Conservation (phyloP, 2,329 filamentous ascomycete genomes). For the Cordyceps tenuipes region DNA sequence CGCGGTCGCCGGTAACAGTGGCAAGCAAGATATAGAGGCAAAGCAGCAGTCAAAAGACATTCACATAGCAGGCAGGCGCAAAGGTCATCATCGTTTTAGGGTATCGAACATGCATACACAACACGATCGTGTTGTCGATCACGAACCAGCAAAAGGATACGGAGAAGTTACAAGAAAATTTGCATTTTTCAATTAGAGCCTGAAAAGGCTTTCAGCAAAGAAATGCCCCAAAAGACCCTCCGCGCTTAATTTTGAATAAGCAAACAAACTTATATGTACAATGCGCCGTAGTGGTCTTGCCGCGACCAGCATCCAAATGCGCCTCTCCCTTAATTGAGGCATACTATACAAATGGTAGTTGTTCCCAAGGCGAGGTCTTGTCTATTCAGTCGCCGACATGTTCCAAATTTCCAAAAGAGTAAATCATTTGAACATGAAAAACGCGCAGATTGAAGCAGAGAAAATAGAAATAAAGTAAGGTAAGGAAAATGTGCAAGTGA, state of each 20-base stretch:
- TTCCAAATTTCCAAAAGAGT: constrained; percentile 11
- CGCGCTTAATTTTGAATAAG: constrained; percentile 1
- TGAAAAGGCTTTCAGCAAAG: background rate
- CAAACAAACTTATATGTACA: constrained; percentile 8
- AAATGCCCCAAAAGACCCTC: background rate
- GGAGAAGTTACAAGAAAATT: background rate
- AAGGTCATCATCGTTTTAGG: background rate
- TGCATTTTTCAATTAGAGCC: constrained; percentile 8
- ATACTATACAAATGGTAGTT: constrained; percentile 6
- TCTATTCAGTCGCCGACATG: constrained; percentile 1
- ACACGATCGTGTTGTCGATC: background rate
- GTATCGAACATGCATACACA: background rate
- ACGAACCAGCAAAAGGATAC: background rate
- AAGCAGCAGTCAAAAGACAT: background rate
- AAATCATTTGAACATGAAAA: constrained; percentile 15
- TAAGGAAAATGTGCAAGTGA: constrained; percentile 2
- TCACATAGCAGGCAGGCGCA: constrained; percentile 1
- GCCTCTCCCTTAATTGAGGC: background rate
- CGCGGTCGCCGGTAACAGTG: background rate
- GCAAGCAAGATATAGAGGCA: too few species aligned
- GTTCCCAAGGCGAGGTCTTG: constrained; percentile 2
- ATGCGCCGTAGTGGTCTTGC: constrained; percentile 7
- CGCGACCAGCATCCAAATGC: background rate
- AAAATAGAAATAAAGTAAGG: constrained; percentile 9
- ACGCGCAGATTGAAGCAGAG: constrained; percentile 10